These are phyloP conservation scores for Pleoardoris graminearum DNA, from an alignment of 2,329 filamentous ascomycete species.

Conservation along the genomic window DNA sequence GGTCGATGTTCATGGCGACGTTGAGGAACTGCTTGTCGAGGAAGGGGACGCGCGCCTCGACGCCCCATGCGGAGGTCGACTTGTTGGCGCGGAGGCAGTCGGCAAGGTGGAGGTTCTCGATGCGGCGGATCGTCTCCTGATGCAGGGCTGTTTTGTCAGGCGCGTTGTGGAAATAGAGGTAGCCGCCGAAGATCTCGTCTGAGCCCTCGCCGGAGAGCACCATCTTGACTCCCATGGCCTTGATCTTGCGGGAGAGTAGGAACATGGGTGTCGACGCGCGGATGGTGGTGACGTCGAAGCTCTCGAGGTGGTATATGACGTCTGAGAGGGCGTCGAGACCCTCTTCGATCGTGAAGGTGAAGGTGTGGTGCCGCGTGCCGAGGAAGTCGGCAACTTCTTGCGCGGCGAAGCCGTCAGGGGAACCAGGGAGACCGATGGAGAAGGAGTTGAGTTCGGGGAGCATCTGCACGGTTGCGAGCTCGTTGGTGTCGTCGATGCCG, in stretches of 20 bases:
- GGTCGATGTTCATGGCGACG: conserved; percentile 89
- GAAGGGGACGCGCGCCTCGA: conserved; percentile 97
- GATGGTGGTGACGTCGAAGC: conserved; percentile 97
- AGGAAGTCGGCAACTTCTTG: conserved; percentile 94
- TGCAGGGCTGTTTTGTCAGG: conserved; percentile 93
- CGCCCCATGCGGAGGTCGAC: conserved; percentile 95
- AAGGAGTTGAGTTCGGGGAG: conserved; percentile 97
- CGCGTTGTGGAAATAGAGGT: conserved; percentile 97
- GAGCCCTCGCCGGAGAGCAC: conserved; percentile 95
- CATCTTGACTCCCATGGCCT: conserved; percentile 99
- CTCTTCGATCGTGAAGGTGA: conserved; percentile 98
- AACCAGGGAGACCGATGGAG: conserved; percentile 92
- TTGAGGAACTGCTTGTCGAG: conserved; percentile 97
- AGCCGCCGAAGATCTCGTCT: conserved; percentile 98
- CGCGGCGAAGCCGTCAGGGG: conserved; percentile 90
- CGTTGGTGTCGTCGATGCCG: conserved; percentile 90
- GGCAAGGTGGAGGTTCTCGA: conserved; percentile 95
- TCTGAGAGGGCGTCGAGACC: conserved; percentile 95
- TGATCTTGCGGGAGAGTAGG: conserved; percentile 95
- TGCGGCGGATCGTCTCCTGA: conserved; percentile 87
- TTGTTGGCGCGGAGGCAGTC: conserved; percentile 99
- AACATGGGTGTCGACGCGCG: conserved; percentile 99
- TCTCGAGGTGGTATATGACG: conserved; percentile 97
- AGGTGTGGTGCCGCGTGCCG: conserved; percentile 95
- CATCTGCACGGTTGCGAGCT: conserved; percentile 85